Evolutionary conservation across 805 yeast genomes (phyloP).

Genomic region (Yarrowia keelungensis): DNA sequence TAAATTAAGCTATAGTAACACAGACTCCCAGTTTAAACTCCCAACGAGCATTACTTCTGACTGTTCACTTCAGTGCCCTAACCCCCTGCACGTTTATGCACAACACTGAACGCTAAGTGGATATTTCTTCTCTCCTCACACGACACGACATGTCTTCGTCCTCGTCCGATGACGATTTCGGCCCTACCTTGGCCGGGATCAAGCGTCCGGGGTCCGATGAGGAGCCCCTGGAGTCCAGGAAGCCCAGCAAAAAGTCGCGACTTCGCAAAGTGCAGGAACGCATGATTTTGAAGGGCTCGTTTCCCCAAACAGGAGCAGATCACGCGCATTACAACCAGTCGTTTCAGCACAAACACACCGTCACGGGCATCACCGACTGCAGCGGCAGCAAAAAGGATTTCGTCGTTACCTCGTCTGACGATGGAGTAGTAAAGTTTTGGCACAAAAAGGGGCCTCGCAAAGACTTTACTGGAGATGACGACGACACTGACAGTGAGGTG

Average conservation of each 20-base stretch:
- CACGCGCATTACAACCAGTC: constrained; percentile 33
- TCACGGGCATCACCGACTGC: constrained; percentile 28
- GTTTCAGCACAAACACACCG: constrained; percentile 25
- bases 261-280: constrained; percentile 26
- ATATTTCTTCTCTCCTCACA: neutral
- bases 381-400: constrained; percentile 42
- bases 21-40: no score
- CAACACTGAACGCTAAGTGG: constrained; percentile 22
- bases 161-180: constrained; percentile 39
- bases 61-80: neutral
- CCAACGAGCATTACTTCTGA: neutral
- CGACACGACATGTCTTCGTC: constrained; percentile 4
- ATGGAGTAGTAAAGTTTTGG: constrained; percentile 53
- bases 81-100: constrained; percentile 15
- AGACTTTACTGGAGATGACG: constrained; percentile 30
- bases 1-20: no score
- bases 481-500: constrained; percentile 38
- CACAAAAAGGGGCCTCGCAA: constrained; percentile 39
- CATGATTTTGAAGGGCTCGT: constrained; percentile 25
- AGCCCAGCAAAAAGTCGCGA: constrained; percentile 15
- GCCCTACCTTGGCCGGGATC: constrained; percentile 33
- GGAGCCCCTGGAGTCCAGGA: constrained; percentile 27
- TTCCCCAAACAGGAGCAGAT: constrained; percentile 13
- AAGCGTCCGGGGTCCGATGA: constrained; percentile 31
- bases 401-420: constrained; percentile 48